Evolutionary conservation across 108 stramenopile genomes (phyloP).

Genomic region (Chaetoceros tenuissimus): DNA sequence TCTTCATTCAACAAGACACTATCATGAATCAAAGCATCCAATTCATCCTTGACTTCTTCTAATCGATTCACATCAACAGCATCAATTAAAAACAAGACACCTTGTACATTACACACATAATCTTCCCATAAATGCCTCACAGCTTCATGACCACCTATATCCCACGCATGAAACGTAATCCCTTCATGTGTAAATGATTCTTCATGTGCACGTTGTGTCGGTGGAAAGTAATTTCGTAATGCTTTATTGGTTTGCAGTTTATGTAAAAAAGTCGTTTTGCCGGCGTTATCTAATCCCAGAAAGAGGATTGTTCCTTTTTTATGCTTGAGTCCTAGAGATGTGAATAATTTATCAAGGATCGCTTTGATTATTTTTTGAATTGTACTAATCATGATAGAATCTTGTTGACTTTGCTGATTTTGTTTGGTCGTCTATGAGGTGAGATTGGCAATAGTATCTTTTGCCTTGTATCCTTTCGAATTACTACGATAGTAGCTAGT

Average conservation of each 20-base stretch:
- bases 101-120: conserved; percentile 28
- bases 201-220: conserved; percentile 43
- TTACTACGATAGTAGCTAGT: no score
- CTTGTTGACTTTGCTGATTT: no score
- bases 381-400: no score
- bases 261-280: conserved; percentile 87
- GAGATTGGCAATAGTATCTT: no score
- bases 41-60: conserved; percentile 48
- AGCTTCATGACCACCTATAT: conserved; percentile 63
- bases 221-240: conserved; percentile 36
- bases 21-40: conserved; percentile 43
- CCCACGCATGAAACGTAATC: conserved; percentile 48
- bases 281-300: conserved; percentile 98
- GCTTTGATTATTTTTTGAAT: not conserved
- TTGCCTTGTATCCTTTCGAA: no score
- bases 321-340: conserved; percentile 22
- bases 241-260: conserved; percentile 37
- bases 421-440: no score
- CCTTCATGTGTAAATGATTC: conserved; percentile 22
- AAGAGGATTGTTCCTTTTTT: conserved; percentile 95
- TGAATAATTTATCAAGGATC: conserved; percentile 7
- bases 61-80: conserved; percentile 36
- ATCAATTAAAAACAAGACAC: conserved; percentile 51
- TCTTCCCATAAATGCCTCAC: conserved; percentile 59
- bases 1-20: no score